Percentiles rank a stretch among this genome's conserved stretches.
Conservation (phyloP, 2,329 filamentous ascomycete genomes). For the Cryphonectria nitschkei region DNA sequence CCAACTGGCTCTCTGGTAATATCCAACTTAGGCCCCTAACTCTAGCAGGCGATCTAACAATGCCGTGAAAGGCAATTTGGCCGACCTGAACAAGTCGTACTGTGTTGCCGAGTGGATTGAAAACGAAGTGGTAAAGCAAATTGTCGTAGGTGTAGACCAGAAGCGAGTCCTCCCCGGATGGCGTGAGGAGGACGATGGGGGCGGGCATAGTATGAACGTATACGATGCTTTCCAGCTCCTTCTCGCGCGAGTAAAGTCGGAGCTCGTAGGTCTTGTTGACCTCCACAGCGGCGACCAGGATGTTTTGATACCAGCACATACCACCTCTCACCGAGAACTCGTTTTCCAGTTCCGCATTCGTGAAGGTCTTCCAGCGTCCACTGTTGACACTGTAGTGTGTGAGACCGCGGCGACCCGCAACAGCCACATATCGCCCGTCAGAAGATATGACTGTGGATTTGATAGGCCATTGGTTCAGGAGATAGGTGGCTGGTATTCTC, state of each 20-base stretch:
- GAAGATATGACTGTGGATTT: slow-evolving; percentile 83
- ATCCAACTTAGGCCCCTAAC: slow-evolving; percentile 96
- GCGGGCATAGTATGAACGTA: slow-evolving; percentile 79
- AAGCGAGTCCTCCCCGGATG: slow-evolving; percentile 90
- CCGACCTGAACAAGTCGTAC: slow-evolving; percentile 89
- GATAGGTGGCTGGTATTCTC: slow-evolving; percentile 81
- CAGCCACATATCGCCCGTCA: slow-evolving; percentile 90
- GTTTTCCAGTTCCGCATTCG: slow-evolving; percentile 78
- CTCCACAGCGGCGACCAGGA: slow-evolving; percentile 92
- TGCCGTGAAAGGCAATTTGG: slow-evolving; percentile 96
- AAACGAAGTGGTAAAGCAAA: slow-evolving; percentile 90
- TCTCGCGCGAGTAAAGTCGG: slow-evolving; percentile 90
- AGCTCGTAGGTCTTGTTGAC: slow-evolving; percentile 80
- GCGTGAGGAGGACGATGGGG: slow-evolving; percentile 86
- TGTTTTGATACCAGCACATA: slow-evolving; percentile 99
- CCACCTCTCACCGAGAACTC: slow-evolving; percentile 92
- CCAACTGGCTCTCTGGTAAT: slow-evolving; percentile 84
- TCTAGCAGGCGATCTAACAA: slow-evolving; percentile 88
- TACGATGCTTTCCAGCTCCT: slow-evolving; percentile 73
- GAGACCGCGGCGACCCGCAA: slow-evolving; percentile 90
- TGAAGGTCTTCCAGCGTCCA: slow-evolving; percentile 93
- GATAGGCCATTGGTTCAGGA: slow-evolving; percentile 93
- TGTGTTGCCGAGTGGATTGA: slow-evolving; percentile 69
- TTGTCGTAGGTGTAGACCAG: slow-evolving; percentile 98
- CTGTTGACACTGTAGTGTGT: slow-evolving; percentile 96